phyloP scores from a whole-genome alignment of 2,329 filamentous ascomycete species.

The Meredithiella fracta region DNA sequence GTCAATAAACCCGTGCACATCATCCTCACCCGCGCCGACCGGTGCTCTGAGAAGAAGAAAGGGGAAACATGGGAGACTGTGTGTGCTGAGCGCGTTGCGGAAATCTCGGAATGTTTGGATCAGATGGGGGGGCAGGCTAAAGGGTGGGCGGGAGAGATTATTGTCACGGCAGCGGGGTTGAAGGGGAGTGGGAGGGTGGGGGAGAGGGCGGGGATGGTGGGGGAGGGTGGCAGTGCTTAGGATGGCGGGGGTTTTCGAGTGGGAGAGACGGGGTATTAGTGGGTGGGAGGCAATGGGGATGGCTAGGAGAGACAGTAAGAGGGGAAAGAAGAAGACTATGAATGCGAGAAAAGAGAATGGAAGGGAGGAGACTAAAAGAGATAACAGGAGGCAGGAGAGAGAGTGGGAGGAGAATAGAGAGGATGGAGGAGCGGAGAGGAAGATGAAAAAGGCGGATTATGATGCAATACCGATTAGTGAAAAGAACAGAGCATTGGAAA shows the following conservation, averaged over 20 bases:
- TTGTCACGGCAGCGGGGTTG: slow-evolving; percentile 20
- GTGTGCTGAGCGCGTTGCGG: slow-evolving; percentile 18
- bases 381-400: background rate
- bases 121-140: slow-evolving; percentile 19
- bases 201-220: slow-evolving; percentile 23
- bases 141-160: slow-evolving; percentile 20
- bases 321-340: slow-evolving; percentile 16
- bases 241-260: slow-evolving; percentile 23
- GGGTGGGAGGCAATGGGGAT: slow-evolving; percentile 16
- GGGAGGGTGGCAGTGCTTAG: slow-evolving; percentile 25
- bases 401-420: background rate
- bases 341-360: background rate
- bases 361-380: background rate
- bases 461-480: slow-evolving; percentile 21
- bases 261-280: background rate
- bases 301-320: slow-evolving; percentile 19
- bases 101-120: slow-evolving; percentile 18
- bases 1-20: slow-evolving; percentile 30
- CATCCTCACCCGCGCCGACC: slow-evolving; percentile 42
- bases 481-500: slow-evolving; percentile 7
- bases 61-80: slow-evolving; percentile 17
- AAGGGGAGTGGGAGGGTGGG: slow-evolving; percentile 17
- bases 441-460: slow-evolving; percentile 17
- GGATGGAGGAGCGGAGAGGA: background rate
- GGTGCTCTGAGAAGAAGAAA: slow-evolving; percentile 20